These are phyloP conservation scores for Gnetum montanum DNA, from an alignment of 75 land plant species.

Conservation along the genomic window DNA sequence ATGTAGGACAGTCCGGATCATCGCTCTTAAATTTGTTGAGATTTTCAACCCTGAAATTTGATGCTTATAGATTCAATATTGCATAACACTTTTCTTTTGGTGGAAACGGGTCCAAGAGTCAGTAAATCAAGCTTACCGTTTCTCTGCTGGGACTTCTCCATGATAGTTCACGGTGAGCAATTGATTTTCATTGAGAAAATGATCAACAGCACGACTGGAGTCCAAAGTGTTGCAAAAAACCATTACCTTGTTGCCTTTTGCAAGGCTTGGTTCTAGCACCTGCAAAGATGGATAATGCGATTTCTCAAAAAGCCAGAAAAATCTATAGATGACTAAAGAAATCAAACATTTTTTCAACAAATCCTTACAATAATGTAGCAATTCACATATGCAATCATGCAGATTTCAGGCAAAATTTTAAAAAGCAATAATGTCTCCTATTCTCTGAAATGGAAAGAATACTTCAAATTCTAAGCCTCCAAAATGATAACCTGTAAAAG, in stretches of 20 bases:
- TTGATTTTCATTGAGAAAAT: conserved; percentile 76
- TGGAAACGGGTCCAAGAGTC: too few relatives aligned
- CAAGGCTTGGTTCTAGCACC: conserved; percentile 96
- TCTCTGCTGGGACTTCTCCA: conserved; percentile 96
- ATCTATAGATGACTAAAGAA: too few relatives aligned
- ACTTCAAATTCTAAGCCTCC: too few relatives aligned
- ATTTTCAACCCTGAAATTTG: conserved; percentile 82
- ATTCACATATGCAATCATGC: not conserved
- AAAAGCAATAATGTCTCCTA: not conserved
- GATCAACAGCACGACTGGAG: conserved; percentile 99
- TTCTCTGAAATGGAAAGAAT: too few relatives aligned
- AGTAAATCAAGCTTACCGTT: too few relatives aligned
- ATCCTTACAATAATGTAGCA: not conserved
- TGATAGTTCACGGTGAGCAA: conserved; percentile 91
- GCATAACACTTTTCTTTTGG: too few relatives aligned
- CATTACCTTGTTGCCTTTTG: conserved; percentile 88
- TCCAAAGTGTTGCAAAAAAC: conserved; percentile 92
- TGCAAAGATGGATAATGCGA: conserved; percentile 20
- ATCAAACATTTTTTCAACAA: not conserved
- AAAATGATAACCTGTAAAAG: conserved; percentile 94
- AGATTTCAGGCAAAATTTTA: not conserved
- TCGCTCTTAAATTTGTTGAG: conserved; percentile 85
- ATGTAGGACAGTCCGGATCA: conserved; percentile 79
- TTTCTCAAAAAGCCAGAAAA: too few relatives aligned
- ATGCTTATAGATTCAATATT: too few relatives aligned